Percentiles rank a stretch among this genome's conserved stretches.
These are phyloP conservation scores for Microdochium nivale DNA, from an alignment of 2,329 filamentous ascomycete genomes.

Conservation along the genomic window DNA sequence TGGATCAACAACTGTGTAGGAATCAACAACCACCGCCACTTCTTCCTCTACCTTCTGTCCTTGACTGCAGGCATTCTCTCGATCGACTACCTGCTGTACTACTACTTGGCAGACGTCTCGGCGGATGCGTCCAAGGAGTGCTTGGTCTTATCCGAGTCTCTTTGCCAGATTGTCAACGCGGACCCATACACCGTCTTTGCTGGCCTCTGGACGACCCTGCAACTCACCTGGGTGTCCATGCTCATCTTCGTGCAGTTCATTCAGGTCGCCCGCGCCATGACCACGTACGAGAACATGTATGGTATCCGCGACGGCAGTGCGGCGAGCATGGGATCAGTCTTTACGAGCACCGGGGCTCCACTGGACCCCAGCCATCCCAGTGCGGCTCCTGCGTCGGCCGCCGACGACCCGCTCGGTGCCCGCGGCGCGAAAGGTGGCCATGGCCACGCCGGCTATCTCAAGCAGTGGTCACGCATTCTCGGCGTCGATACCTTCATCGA, in stretches of 20 bases:
- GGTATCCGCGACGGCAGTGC: constrained; percentile 57
- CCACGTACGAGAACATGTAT: constrained; percentile 95
- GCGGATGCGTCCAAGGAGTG: constrained; percentile 49
- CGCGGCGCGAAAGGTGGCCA: constrained; percentile 23
- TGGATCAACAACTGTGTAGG: constrained; percentile 98
- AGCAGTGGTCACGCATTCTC: constrained; percentile 75
- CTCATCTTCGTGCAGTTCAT: constrained; percentile 88
- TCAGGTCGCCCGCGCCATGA: constrained; percentile 86
- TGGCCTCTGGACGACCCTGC: constrained; percentile 69
- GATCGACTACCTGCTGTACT: constrained; percentile 64
- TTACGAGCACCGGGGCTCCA: constrained; percentile 70
- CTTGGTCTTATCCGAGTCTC: constrained; percentile 61
- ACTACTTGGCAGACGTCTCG: constrained; percentile 57
- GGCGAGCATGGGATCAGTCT: constrained; percentile 53
- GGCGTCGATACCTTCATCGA: constrained; percentile 92
- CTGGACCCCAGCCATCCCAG: constrained; percentile 59
- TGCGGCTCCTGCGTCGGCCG: constrained; percentile 36
- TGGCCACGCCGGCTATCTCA: constrained; percentile 57
- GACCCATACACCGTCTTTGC: constrained; percentile 81
- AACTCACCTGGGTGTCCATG: constrained; percentile 96
- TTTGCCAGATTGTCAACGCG: constrained; percentile 71
- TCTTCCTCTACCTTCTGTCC: constrained; percentile 79
- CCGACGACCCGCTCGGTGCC: constrained; percentile 28
- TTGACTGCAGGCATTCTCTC: constrained; percentile 67
- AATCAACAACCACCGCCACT: constrained; percentile 92